Conservation (phyloP, 148 eudicot species). For the Arctostaphylos glauca region DNA sequence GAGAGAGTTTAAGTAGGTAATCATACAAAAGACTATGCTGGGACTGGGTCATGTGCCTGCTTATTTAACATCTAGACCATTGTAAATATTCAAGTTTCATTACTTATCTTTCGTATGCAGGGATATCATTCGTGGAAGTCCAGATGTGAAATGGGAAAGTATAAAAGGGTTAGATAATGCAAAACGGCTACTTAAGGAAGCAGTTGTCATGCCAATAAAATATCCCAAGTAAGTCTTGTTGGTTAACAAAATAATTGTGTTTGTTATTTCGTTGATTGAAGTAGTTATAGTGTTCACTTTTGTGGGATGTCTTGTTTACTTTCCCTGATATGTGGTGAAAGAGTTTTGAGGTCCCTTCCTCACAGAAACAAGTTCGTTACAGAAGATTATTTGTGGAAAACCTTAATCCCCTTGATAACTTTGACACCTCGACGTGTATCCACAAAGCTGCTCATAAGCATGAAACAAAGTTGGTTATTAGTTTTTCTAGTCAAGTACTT, state of each 20-base stretch:
- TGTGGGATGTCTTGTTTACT: background rate
- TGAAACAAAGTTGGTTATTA: background rate
- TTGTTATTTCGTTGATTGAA: background rate
- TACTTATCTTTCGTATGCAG: slow-evolving; percentile 38
- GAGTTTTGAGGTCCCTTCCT: background rate
- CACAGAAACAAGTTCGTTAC: background rate
- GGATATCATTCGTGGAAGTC: slow-evolving; percentile 89
- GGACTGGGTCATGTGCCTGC: background rate
- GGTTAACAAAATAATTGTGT: slow-evolving; percentile 8
- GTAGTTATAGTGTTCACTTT: background rate
- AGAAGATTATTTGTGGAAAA: background rate
- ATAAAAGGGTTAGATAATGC: slow-evolving; percentile 95
- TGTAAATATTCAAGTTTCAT: background rate
- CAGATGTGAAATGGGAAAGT: slow-evolving; percentile 93
- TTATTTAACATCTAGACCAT: background rate
- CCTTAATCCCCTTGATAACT: background rate
- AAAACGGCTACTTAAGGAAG: slow-evolving; percentile 94
- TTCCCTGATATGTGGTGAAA: background rate
- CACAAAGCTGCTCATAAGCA: background rate
- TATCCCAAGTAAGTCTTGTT: slow-evolving; percentile 76
- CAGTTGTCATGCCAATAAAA: slow-evolving; percentile 99
- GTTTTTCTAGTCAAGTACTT: background rate
- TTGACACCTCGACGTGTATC: background rate
- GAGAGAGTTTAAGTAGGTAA: slow-evolving; percentile 82
- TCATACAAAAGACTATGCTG: slow-evolving; percentile 3